Percentiles rank a stretch among this genome's conserved stretches.
These are phyloP conservation scores for Cytidiella melzeri DNA, from an alignment of 768 basidiomycete species.

Conservation along the genomic window DNA sequence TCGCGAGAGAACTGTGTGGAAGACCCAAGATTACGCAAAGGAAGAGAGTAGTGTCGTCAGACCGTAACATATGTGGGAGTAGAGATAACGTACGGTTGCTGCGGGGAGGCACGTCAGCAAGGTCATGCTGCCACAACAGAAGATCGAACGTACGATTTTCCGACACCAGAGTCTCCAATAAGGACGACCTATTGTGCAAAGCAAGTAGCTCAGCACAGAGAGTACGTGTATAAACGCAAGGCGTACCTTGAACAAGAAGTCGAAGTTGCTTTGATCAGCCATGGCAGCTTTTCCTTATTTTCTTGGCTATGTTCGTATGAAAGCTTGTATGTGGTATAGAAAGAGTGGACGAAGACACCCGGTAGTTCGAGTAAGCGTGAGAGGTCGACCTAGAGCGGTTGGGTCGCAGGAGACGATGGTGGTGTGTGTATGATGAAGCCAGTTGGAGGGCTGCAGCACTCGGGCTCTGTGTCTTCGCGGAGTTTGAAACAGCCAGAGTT, in stretches of 20 bases:
- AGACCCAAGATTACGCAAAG: background rate
- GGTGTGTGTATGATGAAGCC: background rate
- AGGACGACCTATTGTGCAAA: constrained; percentile 72
- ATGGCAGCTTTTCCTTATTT: constrained; percentile 37
- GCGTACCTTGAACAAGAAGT: constrained; percentile 95
- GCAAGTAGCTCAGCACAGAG: background rate
- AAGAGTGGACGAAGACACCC: background rate
- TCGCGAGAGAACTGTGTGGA: constrained; percentile 83
- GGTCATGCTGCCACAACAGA: constrained; percentile 1
- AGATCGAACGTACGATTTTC: constrained; percentile 84
- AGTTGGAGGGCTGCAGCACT: no score
- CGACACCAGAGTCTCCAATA: constrained; percentile 98
- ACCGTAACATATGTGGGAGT: background rate
- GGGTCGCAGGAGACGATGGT: background rate
- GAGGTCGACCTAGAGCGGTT: background rate
- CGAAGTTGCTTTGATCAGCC: constrained; percentile 94
- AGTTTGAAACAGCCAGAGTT: background rate
- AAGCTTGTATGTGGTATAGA: background rate
- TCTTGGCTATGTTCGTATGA: background rate
- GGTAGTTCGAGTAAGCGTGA: background rate
- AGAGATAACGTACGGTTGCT: constrained; percentile 55
- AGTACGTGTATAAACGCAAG: background rate
- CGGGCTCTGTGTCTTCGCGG: background rate
- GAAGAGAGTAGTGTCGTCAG: background rate
- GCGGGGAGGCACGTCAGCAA: constrained; percentile 20